Evolutionary conservation across 768 basidiomycete genomes (phyloP).

Genomic region (Tricholomella constricta): DNA sequence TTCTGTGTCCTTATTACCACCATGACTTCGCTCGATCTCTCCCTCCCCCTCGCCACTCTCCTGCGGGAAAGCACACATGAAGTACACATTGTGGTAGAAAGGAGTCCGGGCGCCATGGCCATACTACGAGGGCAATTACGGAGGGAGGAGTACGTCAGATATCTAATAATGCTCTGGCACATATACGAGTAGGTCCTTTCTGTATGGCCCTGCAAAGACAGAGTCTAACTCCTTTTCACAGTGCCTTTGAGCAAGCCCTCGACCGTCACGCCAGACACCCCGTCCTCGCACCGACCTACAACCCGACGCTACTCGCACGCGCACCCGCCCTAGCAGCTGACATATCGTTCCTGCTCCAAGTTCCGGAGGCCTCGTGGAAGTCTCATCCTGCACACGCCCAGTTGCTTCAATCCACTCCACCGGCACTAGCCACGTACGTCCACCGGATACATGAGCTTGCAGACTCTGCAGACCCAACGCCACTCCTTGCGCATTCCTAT

Average conservation of each 20-base stretch:
- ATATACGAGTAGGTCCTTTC: slow-evolving; percentile 64
- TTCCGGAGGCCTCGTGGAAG: slow-evolving; percentile 55
- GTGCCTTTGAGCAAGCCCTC: slow-evolving; percentile 57
- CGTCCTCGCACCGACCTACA: slow-evolving; percentile 67
- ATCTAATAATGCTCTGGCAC: slow-evolving; percentile 78
- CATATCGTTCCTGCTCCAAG: slow-evolving; percentile 60
- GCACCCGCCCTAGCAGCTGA: slow-evolving; percentile 61
- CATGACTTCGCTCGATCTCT: slow-evolving; percentile 40
- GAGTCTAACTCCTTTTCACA: slow-evolving; percentile 20
- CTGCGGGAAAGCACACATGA: slow-evolving; percentile 47
- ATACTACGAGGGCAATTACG: slow-evolving; percentile 60
- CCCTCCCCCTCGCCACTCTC: slow-evolving; percentile 48
- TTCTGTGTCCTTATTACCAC: slow-evolving; percentile 22
- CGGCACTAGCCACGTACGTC: slow-evolving; percentile 53
- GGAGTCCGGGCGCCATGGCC: slow-evolving; percentile 56
- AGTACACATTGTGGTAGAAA: slow-evolving; percentile 60
- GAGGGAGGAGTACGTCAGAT: slow-evolving; percentile 66
- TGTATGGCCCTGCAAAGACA: not conserved
- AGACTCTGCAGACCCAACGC: slow-evolving; percentile 44
- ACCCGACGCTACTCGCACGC: slow-evolving; percentile 67
- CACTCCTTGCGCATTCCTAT: slow-evolving; percentile 76
- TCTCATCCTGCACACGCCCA: slow-evolving; percentile 52
- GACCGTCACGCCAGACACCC: slow-evolving; percentile 63
- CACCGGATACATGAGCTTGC: slow-evolving; percentile 52
- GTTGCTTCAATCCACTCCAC: slow-evolving; percentile 48